Percentiles rank a stretch among this genome's conserved stretches.
These are phyloP conservation scores for Fistulifera solaris DNA, from an alignment of 108 stramenopile species.

Conservation along the genomic window DNA sequence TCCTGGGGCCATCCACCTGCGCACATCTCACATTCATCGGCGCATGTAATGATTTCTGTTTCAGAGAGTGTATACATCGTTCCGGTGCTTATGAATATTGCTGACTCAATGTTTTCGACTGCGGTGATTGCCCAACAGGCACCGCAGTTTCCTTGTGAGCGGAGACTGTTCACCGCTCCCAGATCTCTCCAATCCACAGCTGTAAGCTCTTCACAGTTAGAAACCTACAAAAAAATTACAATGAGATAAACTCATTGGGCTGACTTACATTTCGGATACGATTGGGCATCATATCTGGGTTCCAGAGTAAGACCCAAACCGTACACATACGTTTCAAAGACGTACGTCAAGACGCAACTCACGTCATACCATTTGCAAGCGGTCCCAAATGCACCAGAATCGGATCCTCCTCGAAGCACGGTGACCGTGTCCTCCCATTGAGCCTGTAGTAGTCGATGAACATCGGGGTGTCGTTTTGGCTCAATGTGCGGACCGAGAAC, in stretches of 20 bases:
- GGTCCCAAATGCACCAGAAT: neutral
- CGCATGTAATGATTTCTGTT: slow-evolving; percentile 66
- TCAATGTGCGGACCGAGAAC: slow-evolving; percentile 13
- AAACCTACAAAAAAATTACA: slow-evolving; percentile 10
- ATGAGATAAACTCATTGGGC: neutral
- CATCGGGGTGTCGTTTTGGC: slow-evolving; percentile 11
- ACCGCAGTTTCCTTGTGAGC: slow-evolving; percentile 66
- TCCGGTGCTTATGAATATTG: slow-evolving; percentile 59
- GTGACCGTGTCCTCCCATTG: neutral
- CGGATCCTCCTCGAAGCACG: neutral
- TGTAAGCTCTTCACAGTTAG: slow-evolving; percentile 29
- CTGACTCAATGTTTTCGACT: slow-evolving; percentile 75
- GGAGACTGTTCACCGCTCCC: slow-evolving; percentile 59
- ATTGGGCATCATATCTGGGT: slow-evolving; percentile 41
- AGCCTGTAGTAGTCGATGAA: slow-evolving; percentile 20
- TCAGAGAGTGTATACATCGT: slow-evolving; percentile 53
- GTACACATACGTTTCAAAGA: slow-evolving; percentile 37
- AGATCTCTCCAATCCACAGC: slow-evolving; percentile 75
- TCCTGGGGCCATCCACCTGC: slow-evolving; percentile 86
- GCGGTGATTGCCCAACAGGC: slow-evolving; percentile 93
- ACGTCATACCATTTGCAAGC: slow-evolving; percentile 64
- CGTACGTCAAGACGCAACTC: slow-evolving; percentile 51
- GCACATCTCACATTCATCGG: slow-evolving; percentile 70
- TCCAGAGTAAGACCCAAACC: slow-evolving; percentile 58
- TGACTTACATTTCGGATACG: slow-evolving; percentile 15